phyloP scores from a whole-genome alignment of 2,329 filamentous ascomycete species.

The Lachnellula arida region DNA sequence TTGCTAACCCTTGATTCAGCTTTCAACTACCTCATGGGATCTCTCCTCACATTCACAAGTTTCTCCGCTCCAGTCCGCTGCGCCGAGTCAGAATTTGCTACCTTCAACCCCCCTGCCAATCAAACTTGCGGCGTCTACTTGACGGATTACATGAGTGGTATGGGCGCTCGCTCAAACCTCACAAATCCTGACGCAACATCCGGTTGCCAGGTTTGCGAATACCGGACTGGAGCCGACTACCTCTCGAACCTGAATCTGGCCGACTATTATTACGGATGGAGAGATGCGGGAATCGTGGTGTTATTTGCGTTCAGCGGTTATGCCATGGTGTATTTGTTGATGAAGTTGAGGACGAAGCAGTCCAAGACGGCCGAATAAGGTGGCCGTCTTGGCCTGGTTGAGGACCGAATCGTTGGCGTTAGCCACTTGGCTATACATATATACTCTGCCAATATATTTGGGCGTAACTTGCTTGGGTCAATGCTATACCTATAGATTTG shows the following conservation, averaged over 20 bases:
- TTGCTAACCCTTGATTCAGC: constrained; percentile 20
- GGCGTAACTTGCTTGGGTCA: too few relatives aligned
- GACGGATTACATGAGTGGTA: constrained; percentile 42
- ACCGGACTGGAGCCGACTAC: constrained; percentile 53
- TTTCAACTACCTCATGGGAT: constrained; percentile 57
- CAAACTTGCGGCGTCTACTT: constrained; percentile 59
- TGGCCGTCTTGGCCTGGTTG: too few relatives aligned
- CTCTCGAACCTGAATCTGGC: constrained; percentile 53
- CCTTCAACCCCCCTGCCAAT: constrained; percentile 34
- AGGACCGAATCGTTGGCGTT: not conserved
- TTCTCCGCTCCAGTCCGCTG: constrained; percentile 46
- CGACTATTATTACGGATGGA: constrained; percentile 61
- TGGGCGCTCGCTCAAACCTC: constrained; percentile 46
- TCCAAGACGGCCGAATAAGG: constrained; percentile 38
- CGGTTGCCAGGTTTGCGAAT: constrained; percentile 58
- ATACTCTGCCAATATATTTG: not conserved
- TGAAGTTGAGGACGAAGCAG: constrained; percentile 45
- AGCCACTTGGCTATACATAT: not conserved
- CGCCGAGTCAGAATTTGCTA: constrained; percentile 43
- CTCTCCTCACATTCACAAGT: constrained; percentile 48
- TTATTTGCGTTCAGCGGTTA: constrained; percentile 41
- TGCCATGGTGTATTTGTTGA: constrained; percentile 41
- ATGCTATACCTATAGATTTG: too few relatives aligned
- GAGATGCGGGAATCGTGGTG: constrained; percentile 51
- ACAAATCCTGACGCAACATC: constrained; percentile 54